Conservation (phyloP, 768 basidiomycete species). For the Cystofilobasidium capitatum region DNA sequence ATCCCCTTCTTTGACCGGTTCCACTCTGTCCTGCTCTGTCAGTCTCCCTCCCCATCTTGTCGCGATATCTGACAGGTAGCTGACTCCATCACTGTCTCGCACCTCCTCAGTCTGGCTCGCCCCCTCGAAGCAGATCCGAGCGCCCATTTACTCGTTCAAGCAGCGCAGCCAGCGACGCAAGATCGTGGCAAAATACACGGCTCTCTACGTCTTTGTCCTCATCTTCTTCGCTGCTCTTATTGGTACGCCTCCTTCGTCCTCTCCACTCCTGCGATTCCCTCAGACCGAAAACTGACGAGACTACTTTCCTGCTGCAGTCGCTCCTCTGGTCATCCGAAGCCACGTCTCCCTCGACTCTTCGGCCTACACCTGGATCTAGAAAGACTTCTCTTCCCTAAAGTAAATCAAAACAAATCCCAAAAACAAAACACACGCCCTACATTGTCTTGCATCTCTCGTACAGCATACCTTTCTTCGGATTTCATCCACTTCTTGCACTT, state of each 20-base stretch:
- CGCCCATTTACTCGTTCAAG: constrained; percentile 80
- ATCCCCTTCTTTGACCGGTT: constrained; percentile 85
- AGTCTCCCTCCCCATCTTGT: constrained; percentile 39
- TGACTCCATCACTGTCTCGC: constrained; percentile 34
- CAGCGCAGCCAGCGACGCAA: constrained; percentile 79
- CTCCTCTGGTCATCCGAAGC: constrained; percentile 1
- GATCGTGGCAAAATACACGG: constrained; percentile 51
- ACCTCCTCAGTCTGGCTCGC: constrained; percentile 74
- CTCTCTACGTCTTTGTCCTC: constrained; percentile 14
- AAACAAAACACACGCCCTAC: background rate
- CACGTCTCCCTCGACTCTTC: constrained; percentile 2
- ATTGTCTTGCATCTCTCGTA: background rate
- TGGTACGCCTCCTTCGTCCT: constrained; percentile 10
- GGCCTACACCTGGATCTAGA: constrained; percentile 7
- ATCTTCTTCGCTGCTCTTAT: constrained; percentile 26
- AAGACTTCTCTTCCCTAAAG: background rate
- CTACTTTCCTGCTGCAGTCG: background rate
- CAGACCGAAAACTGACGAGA: background rate
- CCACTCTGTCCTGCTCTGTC: constrained; percentile 84
- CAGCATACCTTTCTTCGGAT: background rate
- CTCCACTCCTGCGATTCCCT: no score
- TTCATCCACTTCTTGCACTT: background rate
- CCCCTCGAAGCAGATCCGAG: constrained; percentile 85
- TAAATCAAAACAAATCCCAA: background rate
- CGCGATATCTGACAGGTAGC: constrained; percentile 75